Conservation (phyloP, 768 basidiomycete genomes). For the Tricholomella constricta region DNA sequence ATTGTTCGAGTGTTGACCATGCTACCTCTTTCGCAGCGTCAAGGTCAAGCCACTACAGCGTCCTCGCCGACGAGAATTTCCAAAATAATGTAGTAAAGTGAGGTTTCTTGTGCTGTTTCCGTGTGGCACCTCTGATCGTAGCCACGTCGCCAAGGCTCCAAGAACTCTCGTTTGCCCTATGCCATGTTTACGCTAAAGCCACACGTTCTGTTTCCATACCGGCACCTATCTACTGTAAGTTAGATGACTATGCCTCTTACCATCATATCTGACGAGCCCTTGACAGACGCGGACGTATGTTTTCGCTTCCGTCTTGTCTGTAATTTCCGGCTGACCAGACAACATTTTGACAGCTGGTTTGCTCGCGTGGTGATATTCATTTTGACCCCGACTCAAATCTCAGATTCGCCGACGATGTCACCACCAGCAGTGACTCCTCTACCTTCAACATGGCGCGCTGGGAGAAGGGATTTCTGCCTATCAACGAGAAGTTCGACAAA, state of each 20-base stretch:
- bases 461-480: slow-evolving; percentile 19
- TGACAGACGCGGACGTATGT: slow-evolving; percentile 57
- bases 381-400: slow-evolving; percentile 29
- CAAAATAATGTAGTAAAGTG: slow-evolving; percentile 23
- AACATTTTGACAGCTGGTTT: slow-evolving; percentile 43
- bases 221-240: slow-evolving; percentile 68
- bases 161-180: slow-evolving; percentile 49
- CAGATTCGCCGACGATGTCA: slow-evolving; percentile 25
- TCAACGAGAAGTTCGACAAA: slow-evolving; percentile 16
- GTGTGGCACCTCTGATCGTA: slow-evolving; percentile 3
- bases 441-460: slow-evolving; percentile 24
- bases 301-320: not conserved
- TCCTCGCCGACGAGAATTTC: slow-evolving; percentile 43
- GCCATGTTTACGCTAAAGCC: slow-evolving; percentile 69
- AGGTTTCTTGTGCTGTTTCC: slow-evolving; percentile 21
- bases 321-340: slow-evolving; percentile 1
- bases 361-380: slow-evolving; percentile 51
- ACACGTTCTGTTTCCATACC: slow-evolving; percentile 74
- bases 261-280: slow-evolving; percentile 2
- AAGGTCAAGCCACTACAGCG: slow-evolving; percentile 56
- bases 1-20: not conserved
- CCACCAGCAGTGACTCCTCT: slow-evolving; percentile 12
- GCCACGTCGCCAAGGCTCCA: slow-evolving; percentile 35
- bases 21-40: slow-evolving; percentile 38
- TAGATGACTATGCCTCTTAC: not conserved